Conservation (phyloP, 2,329 filamentous ascomycete genomes). For the Fusarium xyrophilum region DNA sequence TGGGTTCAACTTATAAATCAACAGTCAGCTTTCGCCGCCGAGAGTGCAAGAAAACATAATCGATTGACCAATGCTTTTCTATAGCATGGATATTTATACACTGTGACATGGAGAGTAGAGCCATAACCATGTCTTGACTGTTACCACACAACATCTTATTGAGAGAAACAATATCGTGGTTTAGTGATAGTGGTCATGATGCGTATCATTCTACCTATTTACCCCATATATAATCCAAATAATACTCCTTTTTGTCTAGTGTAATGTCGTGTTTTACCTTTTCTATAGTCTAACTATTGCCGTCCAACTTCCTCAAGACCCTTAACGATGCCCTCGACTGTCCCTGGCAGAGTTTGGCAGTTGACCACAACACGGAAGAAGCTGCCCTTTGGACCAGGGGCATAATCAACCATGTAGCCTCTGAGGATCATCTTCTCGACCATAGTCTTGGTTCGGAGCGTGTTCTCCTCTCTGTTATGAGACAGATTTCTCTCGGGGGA, state of each 20-base stretch:
- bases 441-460: constrained; percentile 56
- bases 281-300: constrained; percentile 16
- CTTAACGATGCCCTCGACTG: constrained; percentile 60
- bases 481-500: constrained; percentile 61
- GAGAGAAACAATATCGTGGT: background rate
- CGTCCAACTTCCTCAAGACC: constrained; percentile 59
- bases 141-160: background rate
- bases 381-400: constrained; percentile 62
- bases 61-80: background rate
- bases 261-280: background rate
- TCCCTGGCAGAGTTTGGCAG: constrained; percentile 59
- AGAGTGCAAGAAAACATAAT: background rate
- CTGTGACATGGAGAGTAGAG: background rate
- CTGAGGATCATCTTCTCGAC: constrained; percentile 56
- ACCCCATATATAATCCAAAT: background rate
- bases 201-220: background rate
- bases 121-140: background rate
- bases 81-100: background rate
- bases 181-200: background rate
- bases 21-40: background rate
- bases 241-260: background rate
- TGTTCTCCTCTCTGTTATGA: constrained; percentile 54
- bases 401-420: constrained; percentile 68
- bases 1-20: background rate
- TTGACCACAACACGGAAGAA: constrained; percentile 69